Evolutionary conservation across 2,329 filamentous ascomycete genomes (phyloP).

Genomic region (Penicillium olsonii): DNA sequence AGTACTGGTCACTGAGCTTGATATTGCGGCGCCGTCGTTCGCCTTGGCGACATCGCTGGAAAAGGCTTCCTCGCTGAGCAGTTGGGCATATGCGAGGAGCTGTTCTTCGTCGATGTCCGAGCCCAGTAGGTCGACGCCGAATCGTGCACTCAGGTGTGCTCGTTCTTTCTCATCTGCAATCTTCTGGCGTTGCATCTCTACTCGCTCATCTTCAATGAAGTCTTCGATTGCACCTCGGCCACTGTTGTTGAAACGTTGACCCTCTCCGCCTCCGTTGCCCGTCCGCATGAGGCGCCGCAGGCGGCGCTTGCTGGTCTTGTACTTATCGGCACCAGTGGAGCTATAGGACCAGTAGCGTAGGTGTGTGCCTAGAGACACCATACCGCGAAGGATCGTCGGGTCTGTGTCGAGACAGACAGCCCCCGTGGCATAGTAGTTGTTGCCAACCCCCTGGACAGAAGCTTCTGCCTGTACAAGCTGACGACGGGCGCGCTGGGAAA

Average conservation of each 20-base stretch:
- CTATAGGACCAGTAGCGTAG: conserved; percentile 94
- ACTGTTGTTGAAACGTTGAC: conserved; percentile 60
- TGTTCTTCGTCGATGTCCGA: conserved; percentile 61
- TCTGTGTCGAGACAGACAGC: conserved; percentile 87
- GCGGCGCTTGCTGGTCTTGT: conserved; percentile 75
- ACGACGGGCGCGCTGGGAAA: conserved; percentile 78
- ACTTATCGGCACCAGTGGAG: conserved; percentile 72
- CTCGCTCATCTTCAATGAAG: conserved; percentile 83
- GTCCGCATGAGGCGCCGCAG: conserved; percentile 68
- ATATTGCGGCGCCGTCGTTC: conserved; percentile 38
- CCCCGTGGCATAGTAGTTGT: conserved; percentile 78
- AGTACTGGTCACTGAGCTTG: conserved; percentile 43
- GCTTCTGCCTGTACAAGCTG: conserved; percentile 68
- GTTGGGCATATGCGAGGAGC: conserved; percentile 62
- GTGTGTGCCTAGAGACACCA: conserved; percentile 83
- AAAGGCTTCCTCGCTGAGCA: conserved; percentile 62
- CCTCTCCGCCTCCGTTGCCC: conserved; percentile 56
- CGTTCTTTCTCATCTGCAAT: conserved; percentile 67
- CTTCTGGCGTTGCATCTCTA: conserved; percentile 75
- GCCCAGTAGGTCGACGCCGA: conserved; percentile 74
- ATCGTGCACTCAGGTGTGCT: conserved; percentile 72
- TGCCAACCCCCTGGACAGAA: conserved; percentile 67
- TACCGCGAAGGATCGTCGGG: conserved; percentile 78
- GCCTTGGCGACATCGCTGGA: conserved; percentile 52
- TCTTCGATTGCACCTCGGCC: conserved; percentile 71